These are phyloP conservation scores for Porphyrellus cyaneotinctus DNA, from an alignment of 768 basidiomycete genomes.

Conservation along the genomic window DNA sequence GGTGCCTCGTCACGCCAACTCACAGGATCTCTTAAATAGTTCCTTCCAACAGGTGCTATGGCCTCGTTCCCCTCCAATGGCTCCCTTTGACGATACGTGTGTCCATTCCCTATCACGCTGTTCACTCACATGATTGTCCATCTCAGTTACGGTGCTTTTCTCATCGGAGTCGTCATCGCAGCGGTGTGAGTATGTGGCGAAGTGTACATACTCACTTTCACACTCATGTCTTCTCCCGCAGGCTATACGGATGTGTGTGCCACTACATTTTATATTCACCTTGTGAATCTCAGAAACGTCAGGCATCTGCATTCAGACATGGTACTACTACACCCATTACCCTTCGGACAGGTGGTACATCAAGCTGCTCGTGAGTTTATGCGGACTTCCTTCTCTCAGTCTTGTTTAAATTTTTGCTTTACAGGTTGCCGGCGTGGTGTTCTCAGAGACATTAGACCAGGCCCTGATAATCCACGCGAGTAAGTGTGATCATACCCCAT, in stretches of 20 bases:
- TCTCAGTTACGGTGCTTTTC: slow-evolving; percentile 45
- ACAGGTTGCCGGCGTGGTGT: slow-evolving; percentile 48
- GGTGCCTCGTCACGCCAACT: not conserved
- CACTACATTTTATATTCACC: not conserved
- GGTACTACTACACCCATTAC: slow-evolving; percentile 49
- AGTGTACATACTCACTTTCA: not conserved
- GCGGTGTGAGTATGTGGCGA: slow-evolving; percentile 38
- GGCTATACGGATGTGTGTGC: slow-evolving; percentile 48
- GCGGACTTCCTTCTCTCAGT: not conserved
- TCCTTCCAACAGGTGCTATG: not conserved
- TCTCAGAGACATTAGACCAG: slow-evolving; percentile 53
- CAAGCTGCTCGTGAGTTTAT: slow-evolving; percentile 40
- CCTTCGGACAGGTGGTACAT: slow-evolving; percentile 48
- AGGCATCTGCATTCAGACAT: slow-evolving; percentile 56
- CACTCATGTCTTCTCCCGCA: slow-evolving; percentile 20
- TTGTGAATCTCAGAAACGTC: not conserved
- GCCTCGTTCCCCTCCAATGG: slow-evolving; percentile 4
- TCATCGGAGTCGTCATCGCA: slow-evolving; percentile 47
- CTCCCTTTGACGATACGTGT: slow-evolving; percentile 34
- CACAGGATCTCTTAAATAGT: not conserved
- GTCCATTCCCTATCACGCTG: slow-evolving; percentile 3
- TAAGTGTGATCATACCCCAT: slow-evolving; percentile 14
- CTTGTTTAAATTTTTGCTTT: not conserved
- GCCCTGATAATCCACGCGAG: slow-evolving; percentile 49
- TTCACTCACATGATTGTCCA: not conserved